Evolutionary conservation across 768 basidiomycete genomes (phyloP).

Genomic region (Rubroboletus satanas): DNA sequence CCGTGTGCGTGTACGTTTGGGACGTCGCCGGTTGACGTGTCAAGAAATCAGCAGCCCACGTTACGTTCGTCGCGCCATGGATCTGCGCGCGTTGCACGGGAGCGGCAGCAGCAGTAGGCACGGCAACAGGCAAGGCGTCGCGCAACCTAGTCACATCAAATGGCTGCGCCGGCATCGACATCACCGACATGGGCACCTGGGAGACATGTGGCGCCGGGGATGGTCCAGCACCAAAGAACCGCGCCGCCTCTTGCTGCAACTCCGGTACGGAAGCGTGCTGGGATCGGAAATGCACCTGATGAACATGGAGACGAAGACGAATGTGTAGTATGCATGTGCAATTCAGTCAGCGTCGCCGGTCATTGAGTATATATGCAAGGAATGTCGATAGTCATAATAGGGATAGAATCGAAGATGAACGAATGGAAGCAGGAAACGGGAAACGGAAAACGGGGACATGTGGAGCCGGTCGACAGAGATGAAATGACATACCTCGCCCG

Average conservation of each 20-base stretch:
- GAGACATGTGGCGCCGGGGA: conserved; percentile 27
- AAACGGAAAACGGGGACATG: not conserved
- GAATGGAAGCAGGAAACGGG: conserved; percentile 6
- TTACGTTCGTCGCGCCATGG: conserved; percentile 18
- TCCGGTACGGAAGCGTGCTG: conserved; percentile 39
- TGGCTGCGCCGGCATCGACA: conserved; percentile 31
- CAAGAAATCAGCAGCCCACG: conserved; percentile 68
- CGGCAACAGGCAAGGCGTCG: conserved; percentile 18
- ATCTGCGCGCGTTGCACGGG: conserved; percentile 17
- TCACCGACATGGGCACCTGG: conserved; percentile 16
- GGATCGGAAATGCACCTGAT: conserved; percentile 56
- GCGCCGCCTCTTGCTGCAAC: conserved; percentile 62
- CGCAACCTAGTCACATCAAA: conserved; percentile 56
- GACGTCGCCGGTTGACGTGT: conserved; percentile 24
- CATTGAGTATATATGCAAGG: not conserved
- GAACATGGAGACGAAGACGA: not conserved
- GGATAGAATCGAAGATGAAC: not conserved
- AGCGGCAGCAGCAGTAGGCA: not conserved
- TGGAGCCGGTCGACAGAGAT: conserved; percentile 9
- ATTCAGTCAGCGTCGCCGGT: not conserved
- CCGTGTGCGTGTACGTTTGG: not conserved
- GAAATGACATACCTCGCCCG: conserved; percentile 50
- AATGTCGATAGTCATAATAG: not conserved
- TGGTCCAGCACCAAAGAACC: conserved; percentile 52
- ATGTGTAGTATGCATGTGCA: not conserved